phyloP scores from a whole-genome alignment of 2,329 filamentous ascomycete species.

The Ophiostoma perfectum region DNA sequence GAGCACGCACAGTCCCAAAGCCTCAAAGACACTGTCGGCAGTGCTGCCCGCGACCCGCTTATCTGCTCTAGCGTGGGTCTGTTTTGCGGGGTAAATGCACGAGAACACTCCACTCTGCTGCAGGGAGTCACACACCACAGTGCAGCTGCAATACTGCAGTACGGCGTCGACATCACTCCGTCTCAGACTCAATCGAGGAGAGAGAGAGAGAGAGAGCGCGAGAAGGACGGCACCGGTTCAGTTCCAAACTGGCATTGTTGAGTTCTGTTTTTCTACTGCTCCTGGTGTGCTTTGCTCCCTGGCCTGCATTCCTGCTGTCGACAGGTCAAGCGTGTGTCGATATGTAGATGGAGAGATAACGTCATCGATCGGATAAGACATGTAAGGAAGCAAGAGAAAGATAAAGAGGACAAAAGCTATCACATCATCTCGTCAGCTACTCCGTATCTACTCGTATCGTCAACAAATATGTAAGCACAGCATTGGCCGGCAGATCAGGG shows the following conservation, averaged over 20 bases:
- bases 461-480: neutral
- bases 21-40: neutral
- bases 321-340: too few relatives aligned
- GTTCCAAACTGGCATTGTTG: too few relatives aligned
- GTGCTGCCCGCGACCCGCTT: neutral
- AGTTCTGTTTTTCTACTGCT: too few relatives aligned
- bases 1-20: neutral
- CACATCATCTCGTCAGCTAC: neutral
- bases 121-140: neutral
- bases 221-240: too few relatives aligned
- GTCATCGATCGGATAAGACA: neutral
- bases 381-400: neutral
- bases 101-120: slow-evolving; percentile 3
- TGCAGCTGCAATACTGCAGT: neutral
- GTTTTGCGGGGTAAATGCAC: slow-evolving; percentile 11
- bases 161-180: neutral
- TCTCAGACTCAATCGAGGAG: too few relatives aligned
- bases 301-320: too few relatives aligned
- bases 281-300: too few relatives aligned
- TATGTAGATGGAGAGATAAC: neutral
- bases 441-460: neutral
- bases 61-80: neutral
- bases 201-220: too few relatives aligned
- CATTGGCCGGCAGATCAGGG: too few relatives aligned
- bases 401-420: neutral